Percentiles rank a stretch among this genome's conserved stretches.
Evolutionary conservation across 139 green algal species (phyloP).

Genomic region (Eudorina sp.): DNA sequence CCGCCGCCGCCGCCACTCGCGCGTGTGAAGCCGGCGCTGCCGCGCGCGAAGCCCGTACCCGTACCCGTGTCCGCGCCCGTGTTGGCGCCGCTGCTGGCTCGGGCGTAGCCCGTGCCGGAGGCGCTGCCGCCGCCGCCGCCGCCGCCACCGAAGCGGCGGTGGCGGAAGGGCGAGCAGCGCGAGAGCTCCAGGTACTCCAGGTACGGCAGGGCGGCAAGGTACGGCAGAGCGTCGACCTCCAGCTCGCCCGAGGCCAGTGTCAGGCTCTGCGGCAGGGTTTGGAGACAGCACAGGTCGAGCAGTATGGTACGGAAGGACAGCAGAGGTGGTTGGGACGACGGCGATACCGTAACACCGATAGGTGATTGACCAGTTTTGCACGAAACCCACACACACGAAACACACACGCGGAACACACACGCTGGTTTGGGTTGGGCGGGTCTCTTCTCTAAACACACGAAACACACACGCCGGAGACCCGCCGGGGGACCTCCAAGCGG

Average conservation of each 20-base stretch:
- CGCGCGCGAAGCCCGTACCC: neutral
- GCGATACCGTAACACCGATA: too few relatives aligned
- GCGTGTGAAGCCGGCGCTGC: neutral
- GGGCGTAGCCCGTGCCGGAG: neutral
- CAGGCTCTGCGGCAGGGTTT: neutral
- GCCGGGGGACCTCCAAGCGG: too few relatives aligned
- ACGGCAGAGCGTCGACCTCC: neutral
- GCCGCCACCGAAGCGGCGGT: neutral
- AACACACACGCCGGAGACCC: too few relatives aligned
- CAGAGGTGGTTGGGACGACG: too few relatives aligned
- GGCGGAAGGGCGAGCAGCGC: neutral
- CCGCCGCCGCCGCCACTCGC: neutral
- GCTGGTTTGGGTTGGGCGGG: too few relatives aligned
- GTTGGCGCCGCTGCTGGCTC: neutral
- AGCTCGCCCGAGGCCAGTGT: slow-evolving; percentile 3
- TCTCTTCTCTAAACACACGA: too few relatives aligned
- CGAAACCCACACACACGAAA: too few relatives aligned
- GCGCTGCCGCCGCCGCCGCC: neutral
- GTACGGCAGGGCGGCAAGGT: neutral
- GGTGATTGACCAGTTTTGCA: too few relatives aligned
- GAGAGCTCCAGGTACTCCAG: neutral
- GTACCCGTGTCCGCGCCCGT: too few relatives aligned
- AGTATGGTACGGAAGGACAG: too few relatives aligned
- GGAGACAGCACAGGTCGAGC: too few relatives aligned
- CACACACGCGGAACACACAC: too few relatives aligned